A percentile compares a stretch with the other conserved stretches of the same genome.
Conservation (phyloP, 306 rosid species). For the Oxytropis ochrocephala region DNA sequence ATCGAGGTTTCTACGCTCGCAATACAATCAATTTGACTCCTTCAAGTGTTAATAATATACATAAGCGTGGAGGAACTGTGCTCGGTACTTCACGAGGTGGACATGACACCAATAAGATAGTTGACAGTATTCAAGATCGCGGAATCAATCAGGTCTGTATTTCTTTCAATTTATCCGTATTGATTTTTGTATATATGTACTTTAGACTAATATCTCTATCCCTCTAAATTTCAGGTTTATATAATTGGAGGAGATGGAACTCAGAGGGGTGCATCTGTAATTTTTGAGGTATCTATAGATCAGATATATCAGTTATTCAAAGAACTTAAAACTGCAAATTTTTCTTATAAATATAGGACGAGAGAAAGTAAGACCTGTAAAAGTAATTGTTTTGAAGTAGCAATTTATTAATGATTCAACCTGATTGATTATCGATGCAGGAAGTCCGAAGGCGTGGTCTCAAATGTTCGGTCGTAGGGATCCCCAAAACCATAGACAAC, state of each 20-base stretch:
- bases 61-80: slow-evolving; percentile 91
- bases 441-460: slow-evolving; percentile 88
- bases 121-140: slow-evolving; percentile 87
- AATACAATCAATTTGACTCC: slow-evolving; percentile 67
- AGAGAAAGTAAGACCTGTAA: not conserved
- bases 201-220: slow-evolving; percentile 12
- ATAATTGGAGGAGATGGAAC: slow-evolving; percentile 99
- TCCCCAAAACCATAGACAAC: slow-evolving; percentile 95
- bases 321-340: too few relatives aligned
- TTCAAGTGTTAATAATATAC: slow-evolving; percentile 75
- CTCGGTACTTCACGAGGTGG: slow-evolving; percentile 95
- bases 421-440: slow-evolving; percentile 40
- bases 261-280: slow-evolving; percentile 84
- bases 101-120: slow-evolving; percentile 79
- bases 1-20: slow-evolving; percentile 79
- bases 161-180: not conserved
- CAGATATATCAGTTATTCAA: not conserved
- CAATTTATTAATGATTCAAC: not conserved
- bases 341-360: too few relatives aligned
- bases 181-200: not conserved
- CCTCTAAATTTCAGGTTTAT: slow-evolving; percentile 61
- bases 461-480: slow-evolving; percentile 78
- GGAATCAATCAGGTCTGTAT: slow-evolving; percentile 80
- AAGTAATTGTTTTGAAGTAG: not conserved
- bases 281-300: slow-evolving; percentile 67